Percentiles rank a stretch among this genome's conserved stretches.
phyloP scores from a whole-genome alignment of 495 filamentous ascomycete genomes.

The Penicillium ochrochloron region DNA sequence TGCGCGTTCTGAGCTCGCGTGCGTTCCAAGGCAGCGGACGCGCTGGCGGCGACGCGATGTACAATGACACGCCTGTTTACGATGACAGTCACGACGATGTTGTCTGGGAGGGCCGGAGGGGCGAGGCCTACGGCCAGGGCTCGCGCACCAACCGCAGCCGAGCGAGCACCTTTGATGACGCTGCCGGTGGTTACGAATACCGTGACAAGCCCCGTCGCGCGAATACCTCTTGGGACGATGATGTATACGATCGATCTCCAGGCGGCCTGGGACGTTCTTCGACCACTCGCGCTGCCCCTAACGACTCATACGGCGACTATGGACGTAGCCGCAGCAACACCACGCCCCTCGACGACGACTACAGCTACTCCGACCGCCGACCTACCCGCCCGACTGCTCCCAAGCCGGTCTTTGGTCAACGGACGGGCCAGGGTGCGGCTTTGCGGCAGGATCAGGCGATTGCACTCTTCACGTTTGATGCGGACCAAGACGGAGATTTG shows the following conservation, averaged over 20 bases:
- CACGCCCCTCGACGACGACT: conserved; percentile 56
- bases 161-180: conserved; percentile 54
- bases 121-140: conserved; percentile 77
- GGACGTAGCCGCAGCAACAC: conserved; percentile 53
- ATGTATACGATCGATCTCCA: conserved; percentile 75
- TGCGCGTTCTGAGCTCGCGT: conserved; percentile 81
- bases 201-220: conserved; percentile 68
- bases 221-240: conserved; percentile 89
- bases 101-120: conserved; percentile 86
- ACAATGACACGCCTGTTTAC: conserved; percentile 94
- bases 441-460: conserved; percentile 83
- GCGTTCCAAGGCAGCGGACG: conserved; percentile 70
- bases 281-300: conserved; percentile 48
- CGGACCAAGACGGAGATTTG: conserved; percentile 90
- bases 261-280: conserved; percentile 55
- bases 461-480: conserved; percentile 90
- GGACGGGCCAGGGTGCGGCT: conserved; percentile 55
- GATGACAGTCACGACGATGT: conserved; percentile 86
- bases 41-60: conserved; percentile 68
- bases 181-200: conserved; percentile 57
- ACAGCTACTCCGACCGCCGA: conserved; percentile 61
- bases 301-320: conserved; percentile 46
- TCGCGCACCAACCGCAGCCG: conserved; percentile 55
- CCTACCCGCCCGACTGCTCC: conserved; percentile 76
- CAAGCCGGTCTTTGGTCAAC: conserved; percentile 79